Evolutionary conservation across 345 rosid species (phyloP).

Genomic region (Durio zibethinus): DNA sequence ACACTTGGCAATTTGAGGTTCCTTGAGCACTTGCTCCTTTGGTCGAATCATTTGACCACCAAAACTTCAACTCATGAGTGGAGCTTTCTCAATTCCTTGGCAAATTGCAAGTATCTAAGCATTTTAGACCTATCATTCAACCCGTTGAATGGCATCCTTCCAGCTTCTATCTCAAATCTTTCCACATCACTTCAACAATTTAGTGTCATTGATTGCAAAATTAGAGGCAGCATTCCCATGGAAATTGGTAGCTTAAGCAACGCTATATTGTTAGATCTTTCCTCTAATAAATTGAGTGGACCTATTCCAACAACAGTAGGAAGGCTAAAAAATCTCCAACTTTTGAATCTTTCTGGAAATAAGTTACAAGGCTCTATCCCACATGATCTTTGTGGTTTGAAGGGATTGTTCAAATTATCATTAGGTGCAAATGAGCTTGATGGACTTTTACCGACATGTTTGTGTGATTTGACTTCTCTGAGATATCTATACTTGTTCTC

Average conservation of each 20-base stretch:
- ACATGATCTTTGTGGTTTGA: too few relatives aligned
- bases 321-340: too few relatives aligned
- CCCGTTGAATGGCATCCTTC: conserved; percentile 3
- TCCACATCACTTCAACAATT: conserved; percentile 13
- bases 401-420: too few relatives aligned
- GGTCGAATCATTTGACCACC: background rate
- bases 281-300: too few relatives aligned
- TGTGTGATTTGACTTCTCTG: background rate
- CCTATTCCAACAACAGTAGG: too few relatives aligned
- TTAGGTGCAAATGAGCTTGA: background rate
- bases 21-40: fast-evolving
- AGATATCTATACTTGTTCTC: background rate
- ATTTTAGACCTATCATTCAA: fast-evolving
- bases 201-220: background rate
- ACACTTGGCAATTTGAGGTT: background rate
- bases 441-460: conserved; percentile 6
- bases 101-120: background rate
- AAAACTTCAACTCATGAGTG: background rate
- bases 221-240: conserved; percentile 8
- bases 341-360: too few relatives aligned
- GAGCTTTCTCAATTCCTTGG: background rate
- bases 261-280: background rate
- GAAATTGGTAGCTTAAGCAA: conserved; percentile 16
- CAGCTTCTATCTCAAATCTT: conserved; percentile 12
- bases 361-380: too few relatives aligned